These are phyloP conservation scores for Pseudocercospora ulei DNA, from an alignment of 2,329 filamentous ascomycete genomes.

Conservation along the genomic window DNA sequence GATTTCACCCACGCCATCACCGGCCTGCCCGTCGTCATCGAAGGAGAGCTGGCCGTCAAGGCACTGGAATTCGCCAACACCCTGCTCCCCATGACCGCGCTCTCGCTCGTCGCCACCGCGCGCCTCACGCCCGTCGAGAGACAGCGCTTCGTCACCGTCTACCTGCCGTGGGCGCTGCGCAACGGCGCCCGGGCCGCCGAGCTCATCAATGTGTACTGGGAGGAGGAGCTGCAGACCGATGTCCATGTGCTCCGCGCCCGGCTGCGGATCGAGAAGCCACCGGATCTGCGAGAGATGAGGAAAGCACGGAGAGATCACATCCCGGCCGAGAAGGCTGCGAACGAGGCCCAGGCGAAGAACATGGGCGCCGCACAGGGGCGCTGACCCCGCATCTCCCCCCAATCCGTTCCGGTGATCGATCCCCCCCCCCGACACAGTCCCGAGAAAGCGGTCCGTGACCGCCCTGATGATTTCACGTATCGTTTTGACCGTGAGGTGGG, in stretches of 20 bases:
- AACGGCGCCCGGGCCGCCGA: slow-evolving; percentile 71
- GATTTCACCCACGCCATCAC: slow-evolving; percentile 97
- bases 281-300: slow-evolving; percentile 71
- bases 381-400: too few relatives aligned
- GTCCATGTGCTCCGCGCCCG: slow-evolving; percentile 63
- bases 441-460: too few relatives aligned
- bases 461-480: too few relatives aligned
- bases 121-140: slow-evolving; percentile 55
- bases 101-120: slow-evolving; percentile 65
- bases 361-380: slow-evolving; percentile 9
- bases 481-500: too few relatives aligned
- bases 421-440: too few relatives aligned
- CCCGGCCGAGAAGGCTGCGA: slow-evolving; percentile 52
- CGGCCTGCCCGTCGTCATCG: slow-evolving; percentile 78
- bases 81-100: slow-evolving; percentile 82
- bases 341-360: slow-evolving; percentile 8
- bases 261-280: slow-evolving; percentile 77
- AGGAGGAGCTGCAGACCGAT: slow-evolving; percentile 79
- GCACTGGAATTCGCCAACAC: slow-evolving; percentile 97
- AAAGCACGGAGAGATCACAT: slow-evolving; percentile 59
- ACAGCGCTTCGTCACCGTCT: slow-evolving; percentile 59
- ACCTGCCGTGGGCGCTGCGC: slow-evolving; percentile 80
- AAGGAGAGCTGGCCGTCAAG: slow-evolving; percentile 95
- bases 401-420: too few relatives aligned
- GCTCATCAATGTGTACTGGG: slow-evolving; percentile 95